Conservation (phyloP, 2,329 filamentous ascomycete species). For the Fusarium sp. region DNA sequence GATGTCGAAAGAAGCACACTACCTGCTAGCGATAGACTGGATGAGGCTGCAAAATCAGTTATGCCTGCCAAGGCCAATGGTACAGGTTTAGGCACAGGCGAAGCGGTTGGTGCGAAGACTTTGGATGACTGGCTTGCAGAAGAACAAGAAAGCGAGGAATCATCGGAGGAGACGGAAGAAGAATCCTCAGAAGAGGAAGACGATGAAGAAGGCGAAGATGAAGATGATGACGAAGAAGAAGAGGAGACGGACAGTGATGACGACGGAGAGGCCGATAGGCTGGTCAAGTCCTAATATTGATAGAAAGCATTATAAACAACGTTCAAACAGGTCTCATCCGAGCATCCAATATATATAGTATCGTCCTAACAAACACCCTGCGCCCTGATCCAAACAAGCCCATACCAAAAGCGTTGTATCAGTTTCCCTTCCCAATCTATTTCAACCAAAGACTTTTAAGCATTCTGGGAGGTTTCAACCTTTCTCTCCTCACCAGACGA, state of each 20-base stretch:
- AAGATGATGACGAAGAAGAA: conserved; percentile 57
- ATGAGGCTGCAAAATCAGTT: conserved; percentile 60
- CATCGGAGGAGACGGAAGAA: conserved; percentile 63
- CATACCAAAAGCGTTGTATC: background rate
- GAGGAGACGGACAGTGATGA: conserved; percentile 62
- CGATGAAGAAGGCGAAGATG: conserved; percentile 61
- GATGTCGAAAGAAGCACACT: conserved; percentile 52
- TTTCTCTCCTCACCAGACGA: conserved; percentile 47
- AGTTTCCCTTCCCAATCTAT: background rate
- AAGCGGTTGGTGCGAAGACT: conserved; percentile 74
- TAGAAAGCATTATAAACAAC: conserved; percentile 31
- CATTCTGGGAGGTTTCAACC: conserved; percentile 23
- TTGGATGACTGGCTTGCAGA: conserved; percentile 94
- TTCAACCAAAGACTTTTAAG: conserved; percentile 16
- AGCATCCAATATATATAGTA: conserved; percentile 28
- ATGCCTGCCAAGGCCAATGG: conserved; percentile 62
- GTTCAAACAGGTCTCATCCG: conserved; percentile 9
- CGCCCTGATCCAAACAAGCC: conserved; percentile 3
- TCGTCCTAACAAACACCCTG: background rate
- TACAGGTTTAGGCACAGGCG: conserved; percentile 60
- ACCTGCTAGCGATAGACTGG: conserved; percentile 72
- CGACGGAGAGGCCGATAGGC: conserved; percentile 57
- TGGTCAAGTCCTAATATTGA: conserved; percentile 53
- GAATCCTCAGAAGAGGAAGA: conserved; percentile 61
- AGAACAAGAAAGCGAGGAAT: conserved; percentile 67